Base-by-base conservation (phyloP, 495 filamentous ascomycete genomes). In the Sporormia fimetaria region DNA sequence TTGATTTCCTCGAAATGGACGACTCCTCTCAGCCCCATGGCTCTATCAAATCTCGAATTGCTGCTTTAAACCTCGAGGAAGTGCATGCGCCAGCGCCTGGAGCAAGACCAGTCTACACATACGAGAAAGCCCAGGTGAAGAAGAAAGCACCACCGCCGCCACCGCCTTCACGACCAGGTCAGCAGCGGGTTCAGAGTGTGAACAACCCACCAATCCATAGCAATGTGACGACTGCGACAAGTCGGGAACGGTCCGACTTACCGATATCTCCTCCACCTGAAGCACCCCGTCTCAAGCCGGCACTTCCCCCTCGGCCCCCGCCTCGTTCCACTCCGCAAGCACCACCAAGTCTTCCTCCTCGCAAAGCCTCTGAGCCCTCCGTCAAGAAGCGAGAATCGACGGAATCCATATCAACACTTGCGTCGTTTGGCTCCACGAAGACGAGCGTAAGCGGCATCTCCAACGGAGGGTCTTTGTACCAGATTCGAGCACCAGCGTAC, bases 1-100 rank as follows among this genome's bases (percentile, higher is more conserved):
- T n/a, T n/a, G n/a, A n/a, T n/a, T n/a, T n/a, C n/a, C n/a, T n/a
- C n/a, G n/a, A n/a, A n/a, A n/a, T n/a, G n/a, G n/a, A n/a, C n/a
- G n/a, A n/a, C n/a, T n/a, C n/a, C n/a, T n/a, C n/a, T n/a, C n/a
- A n/a, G n/a, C n/a, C n/a, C n/a, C n/a, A 30, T 11, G 16, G 12
- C 21, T 75, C 74, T 4, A 73, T 80, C 39, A 65, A 70, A 51
- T 61, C 68, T 33, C 71, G 75, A 33, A 78, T 80, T 42, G 71
- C 71, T 30, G 65, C 69, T 16, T 57, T 80, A 30, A 77, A 78
- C 46, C 63, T 71, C 37, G 63, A 69, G 24, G 67, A 80, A 43
- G 58, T 74, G 30, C 68, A 70, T 20, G 60, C 63, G 14, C 55
- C 55, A 12, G 56, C 62, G 18, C 57, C 59, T 26, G 57, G 34